Evolutionary conservation across 75 land plant species (phyloP).

Genomic region (Cunninghamia lanceolata): DNA sequence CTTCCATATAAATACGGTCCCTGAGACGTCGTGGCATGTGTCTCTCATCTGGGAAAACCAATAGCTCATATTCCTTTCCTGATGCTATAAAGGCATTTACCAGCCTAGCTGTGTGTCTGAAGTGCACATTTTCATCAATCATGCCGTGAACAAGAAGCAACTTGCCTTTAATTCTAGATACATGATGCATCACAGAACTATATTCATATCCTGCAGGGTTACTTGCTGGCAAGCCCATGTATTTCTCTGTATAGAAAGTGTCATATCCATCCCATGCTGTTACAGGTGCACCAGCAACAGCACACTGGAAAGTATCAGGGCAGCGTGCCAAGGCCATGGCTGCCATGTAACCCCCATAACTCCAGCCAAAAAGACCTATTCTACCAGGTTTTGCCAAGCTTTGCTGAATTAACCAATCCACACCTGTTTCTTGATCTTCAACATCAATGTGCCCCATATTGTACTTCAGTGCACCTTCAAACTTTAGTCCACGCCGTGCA

Average conservation of each 20-base stretch:
- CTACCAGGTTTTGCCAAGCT: slow-evolving; percentile 73
- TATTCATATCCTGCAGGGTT: slow-evolving; percentile 49
- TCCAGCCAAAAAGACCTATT: slow-evolving; percentile 95
- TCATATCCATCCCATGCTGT: slow-evolving; percentile 99
- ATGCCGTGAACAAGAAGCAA: slow-evolving; percentile 92
- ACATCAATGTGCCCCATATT: slow-evolving; percentile 74
- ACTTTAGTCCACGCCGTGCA: slow-evolving; percentile 81
- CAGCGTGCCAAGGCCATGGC: slow-evolving; percentile 81
- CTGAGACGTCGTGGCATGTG: slow-evolving; percentile 86
- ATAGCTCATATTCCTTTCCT: slow-evolving; percentile 76
- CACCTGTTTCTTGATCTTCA: slow-evolving; percentile 90
- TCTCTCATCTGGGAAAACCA: slow-evolving; percentile 91
- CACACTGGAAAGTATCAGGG: slow-evolving; percentile 75
- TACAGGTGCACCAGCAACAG: slow-evolving; percentile 95
- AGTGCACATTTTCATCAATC: slow-evolving; percentile 98
- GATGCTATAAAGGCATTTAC: slow-evolving; percentile 80
- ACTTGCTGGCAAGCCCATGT: slow-evolving; percentile 84
- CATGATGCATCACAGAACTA: slow-evolving; percentile 87
- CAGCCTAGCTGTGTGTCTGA: slow-evolving; percentile 95
- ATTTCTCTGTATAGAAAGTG: slow-evolving; percentile 96
- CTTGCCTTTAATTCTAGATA: slow-evolving; percentile 69
- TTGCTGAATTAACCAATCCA: slow-evolving; percentile 78
- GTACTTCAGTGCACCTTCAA: slow-evolving; percentile 81
- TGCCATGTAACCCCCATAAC: slow-evolving; percentile 95
- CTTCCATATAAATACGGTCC: slow-evolving; percentile 92